Evolutionary conservation across 495 filamentous ascomycete genomes (phyloP).

Genomic region (Neurospora africana): DNA sequence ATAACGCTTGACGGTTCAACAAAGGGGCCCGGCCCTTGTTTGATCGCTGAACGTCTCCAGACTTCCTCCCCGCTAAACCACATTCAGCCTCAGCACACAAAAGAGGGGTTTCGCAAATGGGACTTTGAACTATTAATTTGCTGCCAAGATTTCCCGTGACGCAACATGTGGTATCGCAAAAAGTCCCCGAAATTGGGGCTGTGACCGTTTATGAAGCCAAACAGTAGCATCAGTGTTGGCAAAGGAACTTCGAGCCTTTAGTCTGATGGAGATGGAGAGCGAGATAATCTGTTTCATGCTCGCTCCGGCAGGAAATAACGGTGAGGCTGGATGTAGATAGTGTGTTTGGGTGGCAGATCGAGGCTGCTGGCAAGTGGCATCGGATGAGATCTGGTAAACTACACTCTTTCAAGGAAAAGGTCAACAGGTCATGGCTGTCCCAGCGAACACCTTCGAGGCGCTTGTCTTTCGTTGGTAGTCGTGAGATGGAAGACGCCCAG

Average conservation of each 20-base stretch:
- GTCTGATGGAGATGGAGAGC: neutral
- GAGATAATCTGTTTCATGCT: neutral
- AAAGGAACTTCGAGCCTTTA: neutral
- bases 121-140: neutral
- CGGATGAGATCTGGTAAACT: neutral
- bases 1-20: neutral
- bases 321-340: neutral
- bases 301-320: neutral
- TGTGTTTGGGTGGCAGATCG: neutral
- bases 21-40: neutral
- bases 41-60: neutral
- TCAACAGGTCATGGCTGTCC: too few species aligned
- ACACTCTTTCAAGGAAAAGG: neutral
- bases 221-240: neutral
- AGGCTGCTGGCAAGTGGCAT: neutral
- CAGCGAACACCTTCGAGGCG: too few species aligned
- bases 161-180: neutral
- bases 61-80: neutral
- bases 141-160: neutral
- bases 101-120: neutral
- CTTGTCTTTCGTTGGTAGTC: neutral
- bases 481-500: neutral
- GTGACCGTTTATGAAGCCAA: neutral
- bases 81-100: neutral
- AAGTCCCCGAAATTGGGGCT: neutral